A percentile compares a stretch with the other conserved stretches of the same genome.
phyloP scores from a whole-genome alignment of 2,329 filamentous ascomycete genomes.

The Aschersonia sp. region DNA sequence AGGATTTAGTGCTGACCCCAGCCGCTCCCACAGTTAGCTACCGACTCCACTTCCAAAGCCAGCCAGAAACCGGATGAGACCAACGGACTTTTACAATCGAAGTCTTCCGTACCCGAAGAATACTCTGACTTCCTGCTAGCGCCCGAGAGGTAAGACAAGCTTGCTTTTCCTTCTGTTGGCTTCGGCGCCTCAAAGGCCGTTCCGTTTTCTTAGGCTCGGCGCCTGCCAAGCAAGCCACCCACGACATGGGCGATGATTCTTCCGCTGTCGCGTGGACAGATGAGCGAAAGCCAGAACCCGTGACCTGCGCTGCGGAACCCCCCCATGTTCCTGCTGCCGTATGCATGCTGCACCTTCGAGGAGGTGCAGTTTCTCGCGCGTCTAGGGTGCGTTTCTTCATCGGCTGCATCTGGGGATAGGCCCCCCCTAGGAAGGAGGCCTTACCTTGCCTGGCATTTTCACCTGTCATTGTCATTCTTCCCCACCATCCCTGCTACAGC shows the following conservation, averaged over 20 bases:
- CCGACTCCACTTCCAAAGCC: not conserved
- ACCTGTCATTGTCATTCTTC: not conserved
- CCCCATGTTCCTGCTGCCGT: too few relatives aligned
- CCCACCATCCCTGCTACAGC: conserved; percentile 1
- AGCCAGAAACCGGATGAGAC: conserved; percentile 1
- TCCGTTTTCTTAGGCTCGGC: too few relatives aligned
- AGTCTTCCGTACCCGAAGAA: not conserved
- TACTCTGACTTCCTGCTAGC: not conserved
- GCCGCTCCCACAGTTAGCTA: conserved; percentile 3
- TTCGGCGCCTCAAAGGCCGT: too few relatives aligned
- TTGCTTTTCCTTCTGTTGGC: not conserved
- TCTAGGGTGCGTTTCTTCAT: not conserved
- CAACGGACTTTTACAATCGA: not conserved
- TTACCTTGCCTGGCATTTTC: not conserved
- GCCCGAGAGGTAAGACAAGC: not conserved
- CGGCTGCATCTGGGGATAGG: not conserved
- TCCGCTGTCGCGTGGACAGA: not conserved
- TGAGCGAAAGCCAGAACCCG: not conserved
- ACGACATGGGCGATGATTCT: not conserved
- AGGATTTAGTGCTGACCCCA: conserved; percentile 4
- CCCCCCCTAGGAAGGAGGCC: not conserved
- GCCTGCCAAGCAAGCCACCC: not conserved
- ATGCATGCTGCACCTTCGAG: not conserved
- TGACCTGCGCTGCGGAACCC: not conserved
- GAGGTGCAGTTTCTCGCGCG: not conserved